A percentile compares a stretch with the other conserved stretches of the same genome.
These are phyloP conservation scores for Fraxinus xanthoxyloides DNA, from an alignment of 305 asterid species.

Conservation along the genomic window DNA sequence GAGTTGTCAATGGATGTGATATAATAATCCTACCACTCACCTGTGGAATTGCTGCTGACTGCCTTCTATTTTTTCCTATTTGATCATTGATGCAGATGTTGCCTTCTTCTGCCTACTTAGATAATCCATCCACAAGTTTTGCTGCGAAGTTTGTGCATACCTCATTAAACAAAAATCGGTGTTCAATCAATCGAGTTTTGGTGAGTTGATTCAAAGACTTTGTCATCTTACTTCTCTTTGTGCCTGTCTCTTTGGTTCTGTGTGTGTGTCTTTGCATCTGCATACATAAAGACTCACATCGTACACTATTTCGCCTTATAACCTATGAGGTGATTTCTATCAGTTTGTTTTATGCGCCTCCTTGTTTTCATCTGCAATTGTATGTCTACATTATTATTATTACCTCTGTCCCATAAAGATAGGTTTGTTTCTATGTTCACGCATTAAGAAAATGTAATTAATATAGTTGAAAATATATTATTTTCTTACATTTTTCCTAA, in stretches of 20 bases:
- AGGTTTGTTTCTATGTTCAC: not conserved
- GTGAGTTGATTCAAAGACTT: conserved; percentile 49
- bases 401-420: not conserved
- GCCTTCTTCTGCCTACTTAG: conserved; percentile 76
- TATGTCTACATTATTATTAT: not conserved
- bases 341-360: not conserved
- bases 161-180: conserved; percentile 89
- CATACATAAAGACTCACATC: not conserved
- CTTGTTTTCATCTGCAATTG: conserved; percentile 13
- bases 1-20: not conserved
- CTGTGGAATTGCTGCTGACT: conserved; percentile 16
- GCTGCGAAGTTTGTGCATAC: conserved; percentile 97
- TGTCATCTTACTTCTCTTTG: conserved; percentile 21
- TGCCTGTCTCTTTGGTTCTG: not conserved
- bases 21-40: conserved; percentile 6
- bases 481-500: not conserved
- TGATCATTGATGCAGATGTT: conserved; percentile 66
- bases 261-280: not conserved
- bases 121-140: conserved; percentile 93
- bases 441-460: not conserved
- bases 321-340: not conserved
- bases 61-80: conserved; percentile 9
- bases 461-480: not conserved
- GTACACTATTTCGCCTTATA: not conserved
- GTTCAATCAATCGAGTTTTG: conserved; percentile 88